These are phyloP conservation scores for Lolium perenne DNA, from an alignment of 176 grass and related monocot species.

Conservation along the genomic window DNA sequence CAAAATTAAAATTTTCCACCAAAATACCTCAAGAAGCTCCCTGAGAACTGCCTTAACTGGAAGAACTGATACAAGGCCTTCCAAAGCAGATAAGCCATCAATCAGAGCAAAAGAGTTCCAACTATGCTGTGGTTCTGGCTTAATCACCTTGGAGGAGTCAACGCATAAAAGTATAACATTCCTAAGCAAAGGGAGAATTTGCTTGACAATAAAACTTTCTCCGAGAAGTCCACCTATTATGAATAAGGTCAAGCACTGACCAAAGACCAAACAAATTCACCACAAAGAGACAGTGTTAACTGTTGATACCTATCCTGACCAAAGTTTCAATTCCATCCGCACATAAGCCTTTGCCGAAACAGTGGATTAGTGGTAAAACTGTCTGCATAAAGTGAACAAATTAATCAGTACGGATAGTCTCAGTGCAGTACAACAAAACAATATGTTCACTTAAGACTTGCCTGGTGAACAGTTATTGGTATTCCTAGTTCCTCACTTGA, in stretches of 20 bases:
- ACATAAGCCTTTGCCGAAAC: conserved; percentile 90
- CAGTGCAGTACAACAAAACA: conserved; percentile 8
- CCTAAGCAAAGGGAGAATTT: conserved; percentile 84
- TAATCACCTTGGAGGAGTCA: conserved; percentile 64
- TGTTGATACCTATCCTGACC: conserved; percentile 89
- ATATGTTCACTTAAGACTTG: conserved; percentile 41
- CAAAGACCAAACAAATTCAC: conserved; percentile 27
- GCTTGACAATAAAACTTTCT: conserved; percentile 74
- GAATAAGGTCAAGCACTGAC: conserved; percentile 31
- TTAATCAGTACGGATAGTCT: conserved; percentile 40
- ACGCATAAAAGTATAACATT: conserved; percentile 70
- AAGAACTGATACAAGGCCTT: conserved; percentile 73
- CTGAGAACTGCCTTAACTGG: conserved; percentile 65
- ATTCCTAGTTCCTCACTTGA: conserved; percentile 95
- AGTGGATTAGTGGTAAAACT: conserved; percentile 81
- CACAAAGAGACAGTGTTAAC: conserved; percentile 28
- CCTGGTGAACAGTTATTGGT: conserved; percentile 95
- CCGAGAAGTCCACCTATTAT: conserved; percentile 82
- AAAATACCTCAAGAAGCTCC: conserved; percentile 84
- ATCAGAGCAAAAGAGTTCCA: conserved; percentile 76
- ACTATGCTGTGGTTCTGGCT: conserved; percentile 74
- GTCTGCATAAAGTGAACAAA: conserved; percentile 63
- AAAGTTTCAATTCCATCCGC: conserved; percentile 86
- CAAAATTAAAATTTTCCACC: conserved; percentile 8
- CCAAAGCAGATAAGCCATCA: conserved; percentile 78